A percentile compares a stretch with the other conserved stretches of the same genome.
These are phyloP conservation scores for Pseudonitzschia delicatissima DNA, from an alignment of 108 stramenopile species.

Conservation along the genomic window DNA sequence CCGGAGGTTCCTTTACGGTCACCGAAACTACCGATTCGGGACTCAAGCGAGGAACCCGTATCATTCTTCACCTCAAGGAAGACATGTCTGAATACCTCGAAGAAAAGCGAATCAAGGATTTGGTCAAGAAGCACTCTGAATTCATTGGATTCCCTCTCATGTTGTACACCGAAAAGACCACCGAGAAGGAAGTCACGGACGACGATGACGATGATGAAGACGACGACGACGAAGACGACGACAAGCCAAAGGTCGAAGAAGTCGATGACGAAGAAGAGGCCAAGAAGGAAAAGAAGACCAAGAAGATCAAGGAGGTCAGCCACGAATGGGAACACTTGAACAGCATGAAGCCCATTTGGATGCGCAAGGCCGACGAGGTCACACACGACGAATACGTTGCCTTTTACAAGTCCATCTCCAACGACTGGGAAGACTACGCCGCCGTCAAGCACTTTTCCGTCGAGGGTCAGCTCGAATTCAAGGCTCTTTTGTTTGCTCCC, in stretches of 20 bases:
- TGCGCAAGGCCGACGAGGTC: slow-evolving; percentile 99
- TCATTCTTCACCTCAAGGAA: slow-evolving; percentile 98
- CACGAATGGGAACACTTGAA: slow-evolving; percentile 99
- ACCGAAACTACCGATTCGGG: slow-evolving; percentile 73
- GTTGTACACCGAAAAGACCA: slow-evolving; percentile 99
- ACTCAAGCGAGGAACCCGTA: slow-evolving; percentile 95
- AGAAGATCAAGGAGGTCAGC: slow-evolving; percentile 99
- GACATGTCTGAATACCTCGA: slow-evolving; percentile 99
- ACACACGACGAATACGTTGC: slow-evolving; percentile 99
- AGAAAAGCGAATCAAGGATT: slow-evolving; percentile 96
- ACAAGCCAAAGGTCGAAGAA: slow-evolving; percentile 95
- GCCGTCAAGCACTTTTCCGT: slow-evolving; percentile 99
- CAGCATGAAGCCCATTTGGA: slow-evolving; percentile 99
- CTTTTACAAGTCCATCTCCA: slow-evolving; percentile 99
- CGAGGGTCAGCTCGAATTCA: slow-evolving; percentile 99
- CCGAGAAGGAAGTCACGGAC: slow-evolving; percentile 99
- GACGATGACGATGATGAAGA: slow-evolving; percentile 97
- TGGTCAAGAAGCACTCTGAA: slow-evolving; percentile 99
- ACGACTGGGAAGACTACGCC: slow-evolving; percentile 99
- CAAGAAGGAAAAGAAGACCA: slow-evolving; percentile 98
- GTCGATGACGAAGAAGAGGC: slow-evolving; percentile 95
- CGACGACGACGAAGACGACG: slow-evolving; percentile 88
- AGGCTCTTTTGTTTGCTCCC: slow-evolving; percentile 97
- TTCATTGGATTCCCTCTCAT: slow-evolving; percentile 99
- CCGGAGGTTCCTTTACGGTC: slow-evolving; percentile 98